These are phyloP conservation scores for Coccomyxa sp. DNA, from an alignment of 139 green algal species.

Conservation along the genomic window DNA sequence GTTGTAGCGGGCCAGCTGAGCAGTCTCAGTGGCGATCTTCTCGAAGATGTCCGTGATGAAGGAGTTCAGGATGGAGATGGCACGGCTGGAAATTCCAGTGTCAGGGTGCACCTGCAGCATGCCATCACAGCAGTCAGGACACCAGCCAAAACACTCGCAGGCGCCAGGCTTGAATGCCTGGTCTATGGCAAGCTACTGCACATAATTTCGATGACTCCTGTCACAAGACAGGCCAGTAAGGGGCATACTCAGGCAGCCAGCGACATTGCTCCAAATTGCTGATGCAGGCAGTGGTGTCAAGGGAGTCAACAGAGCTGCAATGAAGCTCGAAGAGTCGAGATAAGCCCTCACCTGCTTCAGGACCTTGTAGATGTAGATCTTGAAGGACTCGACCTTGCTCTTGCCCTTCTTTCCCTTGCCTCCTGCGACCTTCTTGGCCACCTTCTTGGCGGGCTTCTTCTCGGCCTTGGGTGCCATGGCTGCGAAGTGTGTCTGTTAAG, in stretches of 20 bases:
- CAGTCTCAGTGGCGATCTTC: conserved; percentile 79
- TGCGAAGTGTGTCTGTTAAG: no score
- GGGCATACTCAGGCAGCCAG: no score
- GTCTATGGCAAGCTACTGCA: no score
- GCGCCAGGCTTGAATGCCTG: neutral
- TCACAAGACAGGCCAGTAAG: no score
- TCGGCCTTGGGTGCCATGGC: conserved; percentile 28
- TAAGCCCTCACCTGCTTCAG: conserved; percentile 50
- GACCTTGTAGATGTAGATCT: conserved; percentile 44
- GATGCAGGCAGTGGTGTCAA: no score
- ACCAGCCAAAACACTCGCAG: neutral
- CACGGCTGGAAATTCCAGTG: conserved; percentile 95
- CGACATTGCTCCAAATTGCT: no score
- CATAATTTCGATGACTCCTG: no score
- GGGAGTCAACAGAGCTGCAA: no score
- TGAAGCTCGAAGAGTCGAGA: no score
- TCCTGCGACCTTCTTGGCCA: conserved; percentile 14
- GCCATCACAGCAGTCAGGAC: neutral
- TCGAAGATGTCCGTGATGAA: conserved; percentile 86
- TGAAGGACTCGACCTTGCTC: conserved; percentile 28
- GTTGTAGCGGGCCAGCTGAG: conserved; percentile 46
- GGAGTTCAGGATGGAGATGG: conserved; percentile 98
- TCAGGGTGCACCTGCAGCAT: conserved; percentile 84
- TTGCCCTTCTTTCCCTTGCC: conserved; percentile 23
- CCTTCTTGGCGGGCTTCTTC: conserved; percentile 45